Evolutionary conservation across 1,284 basidiomycete genomes (phyloP).

Genomic region (Cutaneotrichosporon cyanovorans): DNA sequence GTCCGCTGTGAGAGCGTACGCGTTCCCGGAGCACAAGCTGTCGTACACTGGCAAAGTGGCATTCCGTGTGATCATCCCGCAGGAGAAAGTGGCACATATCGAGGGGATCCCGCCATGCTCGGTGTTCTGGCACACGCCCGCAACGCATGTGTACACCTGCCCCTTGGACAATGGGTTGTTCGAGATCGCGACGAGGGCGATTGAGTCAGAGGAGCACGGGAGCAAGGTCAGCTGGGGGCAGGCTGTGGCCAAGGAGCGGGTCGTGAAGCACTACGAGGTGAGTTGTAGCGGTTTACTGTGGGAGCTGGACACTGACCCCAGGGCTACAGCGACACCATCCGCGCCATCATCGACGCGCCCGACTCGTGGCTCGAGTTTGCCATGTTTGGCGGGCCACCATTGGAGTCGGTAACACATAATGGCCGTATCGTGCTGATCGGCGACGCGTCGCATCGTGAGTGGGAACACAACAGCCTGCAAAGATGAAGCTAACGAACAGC

Average conservation of each 20-base stretch:
- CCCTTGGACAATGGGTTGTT: slow-evolving; percentile 23
- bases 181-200: slow-evolving; percentile 24
- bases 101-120: slow-evolving; percentile 15
- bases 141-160: slow-evolving; percentile 26
- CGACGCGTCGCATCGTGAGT: slow-evolving; percentile 28
- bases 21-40: slow-evolving; percentile 27
- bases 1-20: slow-evolving; percentile 24
- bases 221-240: slow-evolving; percentile 26
- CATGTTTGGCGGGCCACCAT: slow-evolving; percentile 25
- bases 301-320: not conserved
- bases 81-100: slow-evolving; percentile 23
- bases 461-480: not conserved
- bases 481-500: slow-evolving; percentile 8
- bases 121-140: slow-evolving; percentile 25
- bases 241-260: slow-evolving; percentile 10
- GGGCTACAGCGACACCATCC: slow-evolving; percentile 22
- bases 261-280: slow-evolving; percentile 17
- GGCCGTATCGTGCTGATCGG: slow-evolving; percentile 24
- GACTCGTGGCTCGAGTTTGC: slow-evolving; percentile 30
- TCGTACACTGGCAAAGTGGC: slow-evolving; percentile 29
- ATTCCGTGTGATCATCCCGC: slow-evolving; percentile 23
- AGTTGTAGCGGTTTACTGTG: not conserved
- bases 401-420: slow-evolving; percentile 17
- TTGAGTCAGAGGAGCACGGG: slow-evolving; percentile 16
- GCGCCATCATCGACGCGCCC: slow-evolving; percentile 19